Evolutionary conservation across 495 filamentous ascomycete species (phyloP).

Genomic region (Trichoderma erinaceum): DNA sequence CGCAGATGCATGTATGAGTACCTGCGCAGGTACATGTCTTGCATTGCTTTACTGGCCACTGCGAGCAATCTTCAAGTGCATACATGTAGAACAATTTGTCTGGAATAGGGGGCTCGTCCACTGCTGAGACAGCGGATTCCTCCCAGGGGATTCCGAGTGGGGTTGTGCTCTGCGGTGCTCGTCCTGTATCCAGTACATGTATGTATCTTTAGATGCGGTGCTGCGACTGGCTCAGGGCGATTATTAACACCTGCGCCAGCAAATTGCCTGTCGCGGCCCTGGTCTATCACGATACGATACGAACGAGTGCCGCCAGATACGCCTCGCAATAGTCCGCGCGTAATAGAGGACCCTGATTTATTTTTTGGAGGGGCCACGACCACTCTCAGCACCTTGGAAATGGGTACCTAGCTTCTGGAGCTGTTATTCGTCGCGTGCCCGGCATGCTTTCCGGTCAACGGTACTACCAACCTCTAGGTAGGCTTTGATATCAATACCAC

Average conservation of each 20-base stretch:
- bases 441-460: no score
- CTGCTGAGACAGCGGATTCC: constrained; percentile 13
- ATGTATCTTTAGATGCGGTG: no score
- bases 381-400: no score
- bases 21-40: neutral
- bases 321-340: neutral
- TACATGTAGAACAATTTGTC: neutral
- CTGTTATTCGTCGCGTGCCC: no score
- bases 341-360: neutral
- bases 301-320: neutral
- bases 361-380: no score
- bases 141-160: neutral
- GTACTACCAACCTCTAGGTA: no score
- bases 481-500: no score
- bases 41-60: no score
- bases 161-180: neutral
- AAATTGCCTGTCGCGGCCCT: neutral
- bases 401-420: no score
- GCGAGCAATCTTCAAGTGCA: neutral
- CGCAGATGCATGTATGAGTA: neutral
- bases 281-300: neutral
- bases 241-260: neutral
- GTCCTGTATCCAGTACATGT: neutral
- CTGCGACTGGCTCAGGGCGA: no score
- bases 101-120: constrained; percentile 6